phyloP scores from a whole-genome alignment of 371 early-diverging fungal species.

The Dinochytrium kinnereticum region DNA sequence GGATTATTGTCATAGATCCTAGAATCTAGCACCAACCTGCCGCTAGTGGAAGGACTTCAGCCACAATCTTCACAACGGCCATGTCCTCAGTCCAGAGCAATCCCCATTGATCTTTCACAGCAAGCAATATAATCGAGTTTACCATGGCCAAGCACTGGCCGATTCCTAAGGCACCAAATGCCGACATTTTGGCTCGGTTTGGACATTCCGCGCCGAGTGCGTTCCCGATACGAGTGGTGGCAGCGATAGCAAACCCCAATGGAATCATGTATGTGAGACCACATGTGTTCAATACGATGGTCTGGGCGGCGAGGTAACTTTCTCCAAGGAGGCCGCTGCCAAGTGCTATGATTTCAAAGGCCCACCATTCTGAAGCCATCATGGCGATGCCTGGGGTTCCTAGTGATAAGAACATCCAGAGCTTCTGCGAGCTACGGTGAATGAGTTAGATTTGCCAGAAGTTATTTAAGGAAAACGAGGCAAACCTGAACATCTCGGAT shows the following conservation, averaged over 20 bases:
- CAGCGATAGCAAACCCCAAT: slow-evolving; percentile 67
- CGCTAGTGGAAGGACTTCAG: slow-evolving; percentile 72
- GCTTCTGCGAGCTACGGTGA: neutral
- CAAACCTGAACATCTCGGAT: slow-evolving; percentile 56
- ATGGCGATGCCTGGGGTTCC: slow-evolving; percentile 6
- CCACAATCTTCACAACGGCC: slow-evolving; percentile 70
- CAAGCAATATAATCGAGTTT: slow-evolving; percentile 34
- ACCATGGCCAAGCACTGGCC: slow-evolving; percentile 25
- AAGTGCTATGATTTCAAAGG: slow-evolving; percentile 76
- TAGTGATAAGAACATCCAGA: neutral
- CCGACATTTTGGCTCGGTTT: slow-evolving; percentile 17
- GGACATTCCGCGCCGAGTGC: slow-evolving; percentile 40
- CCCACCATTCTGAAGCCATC: slow-evolving; percentile 46
- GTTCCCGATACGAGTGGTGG: slow-evolving; percentile 78
- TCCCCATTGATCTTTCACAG: slow-evolving; percentile 37
- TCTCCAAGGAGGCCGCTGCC: slow-evolving; percentile 75
- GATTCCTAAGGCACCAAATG: slow-evolving; percentile 20
- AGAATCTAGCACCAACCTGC: slow-evolving; percentile 45
- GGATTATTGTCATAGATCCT: neutral
- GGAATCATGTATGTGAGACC: slow-evolving; percentile 69
- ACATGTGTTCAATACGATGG: slow-evolving; percentile 75
- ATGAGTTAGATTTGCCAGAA: neutral
- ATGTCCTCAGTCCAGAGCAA: slow-evolving; percentile 53
- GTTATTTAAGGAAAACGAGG: neutral
- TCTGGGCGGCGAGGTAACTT: slow-evolving; percentile 82